phyloP scores from a whole-genome alignment of 495 filamentous ascomycete genomes.

The Terfezia claveryi region DNA sequence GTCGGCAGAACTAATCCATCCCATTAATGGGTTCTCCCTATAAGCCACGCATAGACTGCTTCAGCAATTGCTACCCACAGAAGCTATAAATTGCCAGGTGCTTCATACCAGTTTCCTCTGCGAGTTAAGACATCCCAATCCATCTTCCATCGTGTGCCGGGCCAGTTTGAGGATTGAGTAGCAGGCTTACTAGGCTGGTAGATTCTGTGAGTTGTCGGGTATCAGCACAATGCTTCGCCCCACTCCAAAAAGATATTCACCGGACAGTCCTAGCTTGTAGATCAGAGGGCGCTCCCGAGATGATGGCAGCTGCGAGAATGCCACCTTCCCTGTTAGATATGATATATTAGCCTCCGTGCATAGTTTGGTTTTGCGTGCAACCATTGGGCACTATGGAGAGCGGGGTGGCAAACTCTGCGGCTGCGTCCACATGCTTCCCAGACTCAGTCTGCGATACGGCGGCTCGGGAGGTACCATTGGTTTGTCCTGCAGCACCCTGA shows the following conservation, averaged over 20 bases:
- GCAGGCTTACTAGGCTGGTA: slow-evolving; percentile 75
- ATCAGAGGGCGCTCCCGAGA: slow-evolving; percentile 85
- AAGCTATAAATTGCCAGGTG: background rate
- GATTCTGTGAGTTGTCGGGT: slow-evolving; percentile 34
- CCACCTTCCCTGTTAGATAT: slow-evolving; percentile 21
- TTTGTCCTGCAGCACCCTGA: background rate
- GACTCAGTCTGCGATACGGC: no score
- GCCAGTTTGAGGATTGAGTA: slow-evolving; percentile 77
- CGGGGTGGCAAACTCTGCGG: background rate
- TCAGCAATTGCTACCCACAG: no score
- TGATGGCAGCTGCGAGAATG: slow-evolving; percentile 52
- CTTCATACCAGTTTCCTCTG: slow-evolving; percentile 21
- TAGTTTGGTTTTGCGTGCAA: background rate
- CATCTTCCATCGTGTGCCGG: slow-evolving; percentile 77
- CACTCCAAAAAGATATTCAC: slow-evolving; percentile 22
- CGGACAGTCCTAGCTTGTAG: slow-evolving; percentile 82
- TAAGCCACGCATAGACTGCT: no score
- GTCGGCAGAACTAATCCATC: slow-evolving; percentile 92
- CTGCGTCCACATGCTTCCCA: background rate
- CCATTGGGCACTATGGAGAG: background rate
- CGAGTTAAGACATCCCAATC: slow-evolving; percentile 87
- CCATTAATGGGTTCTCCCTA: slow-evolving; percentile 97
- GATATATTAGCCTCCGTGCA: background rate
- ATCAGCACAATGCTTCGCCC: no score
- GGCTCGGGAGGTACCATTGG: background rate